Conservation (phyloP, 2,329 filamentous ascomycete genomes). For the Pseudopyrenochaeta lycopersici region DNA sequence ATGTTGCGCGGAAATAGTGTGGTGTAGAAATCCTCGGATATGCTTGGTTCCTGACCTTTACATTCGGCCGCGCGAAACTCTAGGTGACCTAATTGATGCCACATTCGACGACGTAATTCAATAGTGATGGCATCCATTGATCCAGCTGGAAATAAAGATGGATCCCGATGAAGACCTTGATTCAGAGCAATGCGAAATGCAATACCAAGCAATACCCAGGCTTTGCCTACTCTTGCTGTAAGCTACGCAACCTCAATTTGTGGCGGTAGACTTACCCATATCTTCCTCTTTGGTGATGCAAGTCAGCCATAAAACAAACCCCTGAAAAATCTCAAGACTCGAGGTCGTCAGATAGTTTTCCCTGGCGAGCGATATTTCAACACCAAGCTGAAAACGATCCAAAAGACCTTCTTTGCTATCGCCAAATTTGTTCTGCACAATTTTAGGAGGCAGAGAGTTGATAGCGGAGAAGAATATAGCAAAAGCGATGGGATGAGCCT, state of each 20-base stretch:
- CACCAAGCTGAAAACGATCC: slow-evolving; percentile 43
- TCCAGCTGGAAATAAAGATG: slow-evolving; percentile 46
- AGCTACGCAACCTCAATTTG: slow-evolving; percentile 4
- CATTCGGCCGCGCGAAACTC: slow-evolving; percentile 51
- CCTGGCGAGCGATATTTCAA: slow-evolving; percentile 47
- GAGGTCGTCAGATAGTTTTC: slow-evolving; percentile 50
- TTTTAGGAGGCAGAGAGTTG: slow-evolving; percentile 43
- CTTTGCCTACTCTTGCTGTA: slow-evolving; percentile 36
- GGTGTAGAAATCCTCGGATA: slow-evolving; percentile 50
- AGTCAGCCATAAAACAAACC: slow-evolving; percentile 48
- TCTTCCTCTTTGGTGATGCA: slow-evolving; percentile 50
- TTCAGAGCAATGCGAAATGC: slow-evolving; percentile 48
- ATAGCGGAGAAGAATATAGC: slow-evolving; percentile 49
- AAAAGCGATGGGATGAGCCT: slow-evolving; percentile 45
- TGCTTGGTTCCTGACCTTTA: slow-evolving; percentile 50
- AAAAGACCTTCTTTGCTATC: slow-evolving; percentile 44
- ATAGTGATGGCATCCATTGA: slow-evolving; percentile 50
- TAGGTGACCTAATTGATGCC: slow-evolving; percentile 50
- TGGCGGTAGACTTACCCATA: slow-evolving; percentile 38
- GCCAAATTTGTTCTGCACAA: slow-evolving; percentile 41
- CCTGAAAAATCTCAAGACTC: slow-evolving; percentile 49
- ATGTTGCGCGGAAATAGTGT: slow-evolving; percentile 49
- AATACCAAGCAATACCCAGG: slow-evolving; percentile 49
- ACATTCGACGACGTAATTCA: slow-evolving; percentile 47
- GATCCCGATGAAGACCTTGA: slow-evolving; percentile 50